Percentiles rank a stretch among this genome's conserved stretches.
phyloP scores from a whole-genome alignment of 768 basidiomycete species.

The Fibroporia radiculosa region DNA sequence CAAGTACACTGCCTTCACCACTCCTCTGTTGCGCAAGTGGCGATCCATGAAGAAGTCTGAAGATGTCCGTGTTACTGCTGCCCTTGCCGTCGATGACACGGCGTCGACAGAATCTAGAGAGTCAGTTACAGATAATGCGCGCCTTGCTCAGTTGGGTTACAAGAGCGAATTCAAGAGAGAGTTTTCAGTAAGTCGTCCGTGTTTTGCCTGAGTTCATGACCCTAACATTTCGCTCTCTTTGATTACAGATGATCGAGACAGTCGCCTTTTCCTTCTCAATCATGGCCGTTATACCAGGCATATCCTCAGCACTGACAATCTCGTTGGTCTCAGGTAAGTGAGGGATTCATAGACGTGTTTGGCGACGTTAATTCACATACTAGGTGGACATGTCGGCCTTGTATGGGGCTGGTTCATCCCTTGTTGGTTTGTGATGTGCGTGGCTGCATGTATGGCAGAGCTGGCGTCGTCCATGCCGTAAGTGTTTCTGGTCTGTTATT shows the following conservation, averaged over 20 bases:
- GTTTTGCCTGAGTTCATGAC: neutral
- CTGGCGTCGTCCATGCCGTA: slow-evolving; percentile 71
- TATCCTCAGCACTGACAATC: slow-evolving; percentile 58
- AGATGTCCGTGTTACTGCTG: neutral
- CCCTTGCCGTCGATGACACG: neutral
- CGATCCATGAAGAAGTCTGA: neutral
- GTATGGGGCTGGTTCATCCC: slow-evolving; percentile 74
- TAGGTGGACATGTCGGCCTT: slow-evolving; percentile 70
- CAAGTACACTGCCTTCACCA: too few relatives aligned
- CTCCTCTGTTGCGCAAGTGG: too few relatives aligned
- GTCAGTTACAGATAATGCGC: slow-evolving; percentile 37
- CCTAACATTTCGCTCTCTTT: neutral
- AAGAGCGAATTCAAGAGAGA: slow-evolving; percentile 66
- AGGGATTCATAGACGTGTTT: neutral
- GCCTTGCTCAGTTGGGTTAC: slow-evolving; percentile 62
- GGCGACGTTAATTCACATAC: neutral
- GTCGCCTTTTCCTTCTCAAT: slow-evolving; percentile 60
- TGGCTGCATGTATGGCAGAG: slow-evolving; percentile 66
- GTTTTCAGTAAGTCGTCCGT: slow-evolving; percentile 44
- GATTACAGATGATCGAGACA: slow-evolving; percentile 44
- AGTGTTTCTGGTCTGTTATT: slow-evolving; percentile 17
- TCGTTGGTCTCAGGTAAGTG: slow-evolving; percentile 45
- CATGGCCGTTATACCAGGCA: slow-evolving; percentile 65
- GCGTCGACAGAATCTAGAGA: neutral
- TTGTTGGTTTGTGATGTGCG: slow-evolving; percentile 52